Evolutionary conservation across 495 filamentous ascomycete species (phyloP), one percentile per base, ranked within the genome.

Genomic region (Penicillium goetzii): DNA sequence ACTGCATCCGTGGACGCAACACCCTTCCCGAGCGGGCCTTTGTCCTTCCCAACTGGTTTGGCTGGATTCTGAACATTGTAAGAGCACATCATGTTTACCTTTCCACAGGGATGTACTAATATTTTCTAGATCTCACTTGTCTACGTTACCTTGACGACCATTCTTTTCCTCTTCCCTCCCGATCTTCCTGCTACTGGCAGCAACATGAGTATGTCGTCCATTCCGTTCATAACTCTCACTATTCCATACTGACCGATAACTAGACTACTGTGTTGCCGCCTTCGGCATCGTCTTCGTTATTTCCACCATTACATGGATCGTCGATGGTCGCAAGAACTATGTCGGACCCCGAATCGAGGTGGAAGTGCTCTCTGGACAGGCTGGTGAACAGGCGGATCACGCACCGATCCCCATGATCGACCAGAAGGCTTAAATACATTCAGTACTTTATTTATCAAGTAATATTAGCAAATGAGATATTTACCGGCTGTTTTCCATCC

Each of bases 141-240:
- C 0, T 92, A 90, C 69, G 84, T 89, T 25, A 72, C 83, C 25
- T 71, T 91, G 7, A 92, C 89, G 1, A 92, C 89, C 0, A 85
- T 92, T 9, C 79, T 93, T 0, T 93, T 92, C 72, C 81, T 92
- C 17, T 90, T 93, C 74, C 90, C 90, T 4, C 90, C 90, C 0
- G 80, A 77, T 4, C 63, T 90, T 3, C 89, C 88, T 2, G 86
- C 86, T 0, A 88, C 85, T 0, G 86, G 82, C 9, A 85, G 80
- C 61, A 92, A 86, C 74, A 92, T 93, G 90, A 92, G 83, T 86
- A 80, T 68, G 81, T 62, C 41, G 10, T 38, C 28, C 34, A 11
- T 23, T n/a, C 19, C 9, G 10, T 28, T 51, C 9, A 8, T 4
- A 11, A 41, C 54, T 26, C 7, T 53, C 7, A 17, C 5, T 19